phyloP scores from a whole-genome alignment of 108 stramenopile genomes.

The Cyclotella atomus region DNA sequence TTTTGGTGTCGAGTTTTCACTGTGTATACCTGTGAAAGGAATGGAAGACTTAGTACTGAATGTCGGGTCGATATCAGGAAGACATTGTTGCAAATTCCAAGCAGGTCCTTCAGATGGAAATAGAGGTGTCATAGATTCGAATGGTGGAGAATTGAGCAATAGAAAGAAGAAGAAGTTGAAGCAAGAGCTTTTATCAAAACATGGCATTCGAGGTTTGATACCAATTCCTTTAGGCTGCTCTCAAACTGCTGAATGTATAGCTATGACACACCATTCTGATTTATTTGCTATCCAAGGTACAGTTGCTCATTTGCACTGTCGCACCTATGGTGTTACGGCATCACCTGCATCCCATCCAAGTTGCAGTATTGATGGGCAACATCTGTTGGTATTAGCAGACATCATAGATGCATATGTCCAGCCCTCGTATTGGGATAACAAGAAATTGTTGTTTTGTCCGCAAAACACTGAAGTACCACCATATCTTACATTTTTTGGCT shows the following conservation, averaged over 20 bases:
- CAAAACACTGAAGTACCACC: conserved; percentile 32
- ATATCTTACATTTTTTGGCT: conserved; percentile 74
- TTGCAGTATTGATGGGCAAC: conserved; percentile 65
- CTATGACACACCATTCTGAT: background rate
- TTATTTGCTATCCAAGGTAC: conserved; percentile 65
- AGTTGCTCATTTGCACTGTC: conserved; percentile 60
- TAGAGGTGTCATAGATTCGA: background rate
- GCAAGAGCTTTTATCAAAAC: conserved; percentile 24
- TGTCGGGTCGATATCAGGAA: conserved; percentile 62
- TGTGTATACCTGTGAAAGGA: conserved; percentile 60
- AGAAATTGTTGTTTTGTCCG: conserved; percentile 59
- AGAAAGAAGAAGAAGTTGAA: conserved; percentile 39
- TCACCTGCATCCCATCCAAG: background rate
- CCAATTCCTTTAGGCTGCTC: conserved; percentile 16
- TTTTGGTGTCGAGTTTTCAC: conserved; percentile 46
- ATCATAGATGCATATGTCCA: conserved; percentile 60
- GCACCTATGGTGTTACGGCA: conserved; percentile 31
- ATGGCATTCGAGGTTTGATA: conserved; percentile 49
- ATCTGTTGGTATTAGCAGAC: conserved; percentile 58
- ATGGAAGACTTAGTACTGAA: conserved; percentile 63
- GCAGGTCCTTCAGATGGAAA: background rate
- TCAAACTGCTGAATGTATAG: background rate
- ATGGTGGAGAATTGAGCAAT: conserved; percentile 25
- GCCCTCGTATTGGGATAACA: conserved; percentile 58
- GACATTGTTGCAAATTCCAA: conserved; percentile 54